phyloP scores from a whole-genome alignment of 345 rosid species.

The Ceriops decandra region DNA sequence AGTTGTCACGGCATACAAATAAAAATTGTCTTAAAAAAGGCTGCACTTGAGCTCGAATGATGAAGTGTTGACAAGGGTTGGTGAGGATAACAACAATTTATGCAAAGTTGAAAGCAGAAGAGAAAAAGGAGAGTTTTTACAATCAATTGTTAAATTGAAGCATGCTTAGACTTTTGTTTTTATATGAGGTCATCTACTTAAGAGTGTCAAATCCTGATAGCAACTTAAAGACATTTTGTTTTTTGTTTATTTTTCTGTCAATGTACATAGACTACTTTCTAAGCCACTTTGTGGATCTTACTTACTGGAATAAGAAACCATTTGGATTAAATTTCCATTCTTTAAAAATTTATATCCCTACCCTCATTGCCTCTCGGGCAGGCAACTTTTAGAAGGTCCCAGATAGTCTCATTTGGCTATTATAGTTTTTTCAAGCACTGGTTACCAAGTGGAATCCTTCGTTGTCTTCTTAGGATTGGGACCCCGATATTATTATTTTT shows the following conservation, averaged over 20 bases:
- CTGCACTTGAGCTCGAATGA: not conserved
- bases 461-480: slow-evolving; percentile 31
- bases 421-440: not conserved
- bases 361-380: slow-evolving; percentile 21
- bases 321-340: not conserved
- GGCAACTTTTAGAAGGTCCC: slow-evolving; percentile 33
- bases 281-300: slow-evolving; percentile 8
- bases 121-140: not conserved
- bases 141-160: slow-evolving; percentile 2
- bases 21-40: not conserved
- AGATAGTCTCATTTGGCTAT: slow-evolving; percentile 27
- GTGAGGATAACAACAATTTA: slow-evolving; percentile 9
- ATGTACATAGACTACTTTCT: slow-evolving; percentile 7
- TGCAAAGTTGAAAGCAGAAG: not conserved
- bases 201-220: not conserved
- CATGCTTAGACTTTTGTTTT: not conserved
- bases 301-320: slow-evolving; percentile 27
- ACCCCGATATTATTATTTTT: not conserved
- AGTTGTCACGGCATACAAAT: not conserved
- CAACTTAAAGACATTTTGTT: not conserved
- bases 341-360: slow-evolving; percentile 18
- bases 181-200: not conserved
- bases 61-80: not conserved
- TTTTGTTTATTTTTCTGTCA: not conserved
- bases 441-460: slow-evolving; percentile 46